Evolutionary conservation across 306 rosid genomes (phyloP), one percentile per base, ranked within the genome.

Genomic region (Delonix regia): DNA sequence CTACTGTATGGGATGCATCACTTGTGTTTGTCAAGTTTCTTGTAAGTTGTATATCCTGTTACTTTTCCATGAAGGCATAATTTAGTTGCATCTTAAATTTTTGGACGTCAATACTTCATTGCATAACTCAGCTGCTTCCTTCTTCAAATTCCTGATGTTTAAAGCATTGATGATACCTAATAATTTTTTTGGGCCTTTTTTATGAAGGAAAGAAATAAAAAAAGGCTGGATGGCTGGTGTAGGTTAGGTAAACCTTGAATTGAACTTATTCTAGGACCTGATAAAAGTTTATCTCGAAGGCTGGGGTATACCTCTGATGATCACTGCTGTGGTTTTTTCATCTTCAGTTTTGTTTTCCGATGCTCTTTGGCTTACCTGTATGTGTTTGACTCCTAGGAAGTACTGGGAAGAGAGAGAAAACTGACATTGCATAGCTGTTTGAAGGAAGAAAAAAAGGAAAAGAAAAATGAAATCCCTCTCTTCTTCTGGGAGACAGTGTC

Each of bases 1-100:
- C 99, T 57, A 94, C 99, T 1, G 95, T 94, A 38, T 94, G 99
- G 99, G 97, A 94, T 83, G 97, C 99, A 25, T 94, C 99, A 81
- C 92, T 94, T 74, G 99, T 92, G 15, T 90, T 94, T 55, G 87
- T 55, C 80, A 94, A 92, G 83, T 94, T 87, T 88, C 91, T 94
- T 85, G 97, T 94, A 88, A 81, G 83, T 80, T 69, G 61, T 69
- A 34, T 48, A 53, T 66, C 74, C 57, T 49, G 51, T 65, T 24
- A 47, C 24, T 48, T 70, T 44, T 78, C 61, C 74, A 48, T 65
- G 57, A 66, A 57, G 41, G 18, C 7, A 51, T 55, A 4, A 0
- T 30, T 27, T 47, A 49, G 52, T 57, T 63, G 6, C 36, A 62
- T 71, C 80, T 41, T 44, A 22, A 30, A 33, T 77, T 49, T 38